Evolutionary conservation across 768 basidiomycete species (phyloP).

Genomic region (Amanita rubescens): DNA sequence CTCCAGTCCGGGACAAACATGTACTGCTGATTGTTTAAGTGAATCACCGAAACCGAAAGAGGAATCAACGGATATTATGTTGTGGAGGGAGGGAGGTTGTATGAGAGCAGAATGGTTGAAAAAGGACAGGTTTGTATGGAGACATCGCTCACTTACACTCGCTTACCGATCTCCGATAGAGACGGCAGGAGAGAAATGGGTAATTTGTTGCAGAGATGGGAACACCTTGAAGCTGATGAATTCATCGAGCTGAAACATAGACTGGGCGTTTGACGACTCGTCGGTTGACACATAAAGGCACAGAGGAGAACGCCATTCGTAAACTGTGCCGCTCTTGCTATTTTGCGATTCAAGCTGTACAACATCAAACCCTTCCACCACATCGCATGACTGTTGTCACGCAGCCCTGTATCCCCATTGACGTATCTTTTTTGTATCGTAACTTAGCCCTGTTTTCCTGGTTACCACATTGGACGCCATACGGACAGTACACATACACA

Average conservation of each 20-base stretch:
- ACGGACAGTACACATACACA: conserved; percentile 10
- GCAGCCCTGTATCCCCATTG: not conserved
- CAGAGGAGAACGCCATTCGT: not conserved
- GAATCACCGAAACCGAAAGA: conserved; percentile 29
- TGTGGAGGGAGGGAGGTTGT: conserved; percentile 47
- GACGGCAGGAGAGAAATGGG: conserved; percentile 52
- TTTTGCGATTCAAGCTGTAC: not conserved
- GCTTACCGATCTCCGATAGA: conserved; percentile 24
- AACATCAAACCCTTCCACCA: conserved; percentile 5
- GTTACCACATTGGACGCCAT: not conserved
- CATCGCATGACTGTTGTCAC: not conserved
- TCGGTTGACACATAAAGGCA: no score
- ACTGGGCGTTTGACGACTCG: conserved; percentile 39
- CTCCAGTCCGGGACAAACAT: conserved; percentile 26
- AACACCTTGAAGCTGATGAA: conserved; percentile 38
- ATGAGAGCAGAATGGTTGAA: conserved; percentile 50
- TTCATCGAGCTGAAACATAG: conserved; percentile 47
- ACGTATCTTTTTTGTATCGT: not conserved
- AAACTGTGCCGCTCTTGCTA: no score
- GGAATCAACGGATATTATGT: conserved; percentile 20
- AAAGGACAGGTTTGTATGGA: conserved; percentile 40
- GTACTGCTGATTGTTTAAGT: conserved; percentile 23
- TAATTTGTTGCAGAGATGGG: conserved; percentile 41
- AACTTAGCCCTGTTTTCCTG: not conserved
- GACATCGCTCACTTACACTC: not conserved